Evolutionary conservation across 1,139 yeast species (phyloP), one percentile per base, ranked within the genome.

Genomic region (Candida pseudoviswanathii): DNA sequence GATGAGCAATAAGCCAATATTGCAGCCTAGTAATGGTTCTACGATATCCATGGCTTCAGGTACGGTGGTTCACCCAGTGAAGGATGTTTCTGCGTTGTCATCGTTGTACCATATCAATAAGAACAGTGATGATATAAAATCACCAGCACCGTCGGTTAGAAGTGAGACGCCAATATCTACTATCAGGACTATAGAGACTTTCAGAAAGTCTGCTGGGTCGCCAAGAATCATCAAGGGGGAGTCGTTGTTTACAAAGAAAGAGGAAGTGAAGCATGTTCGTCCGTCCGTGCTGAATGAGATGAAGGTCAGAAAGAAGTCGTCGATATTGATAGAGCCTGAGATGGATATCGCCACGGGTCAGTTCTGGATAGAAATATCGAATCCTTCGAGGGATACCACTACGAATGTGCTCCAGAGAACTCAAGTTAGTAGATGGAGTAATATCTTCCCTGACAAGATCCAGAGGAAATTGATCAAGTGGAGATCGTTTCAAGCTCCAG

Each of bases 401-500:
- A 71, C 76, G 1, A 81, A 81, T 44, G 60, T 75, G 2, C 59
- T 72, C 10, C 67, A 67, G 16, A 64, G 59, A 47, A 51, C 61
- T 81, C 89, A 39, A 33, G 56, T 58, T 6, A 71, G 78, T 42
- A 78, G 96, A 54, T 95, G 99, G 99, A 85, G 84, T 49, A 90
- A 88, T 65, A 95, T 89, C 0, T 89, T 89, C 60, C 96, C 97
- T 0, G 77, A 78, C 10, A 79, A 81, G 41, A 81, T 84, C 25
- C 82, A 80, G 47, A 73, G 91, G 43, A 80, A 84, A 56, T 75
- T 81, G 9, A 86, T 92, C 42, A 92, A 92, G 62, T 95, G 99
- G 99, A 80, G 89, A 51, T 92, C 98, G 0, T 76, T 95, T 49
- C 87, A 90, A 33, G 84, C 97, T 0, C 99, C 99, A 0, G 98